Evolutionary conservation across 306 rosid species (phyloP).

Genomic region (Potentilla sterilis): DNA sequence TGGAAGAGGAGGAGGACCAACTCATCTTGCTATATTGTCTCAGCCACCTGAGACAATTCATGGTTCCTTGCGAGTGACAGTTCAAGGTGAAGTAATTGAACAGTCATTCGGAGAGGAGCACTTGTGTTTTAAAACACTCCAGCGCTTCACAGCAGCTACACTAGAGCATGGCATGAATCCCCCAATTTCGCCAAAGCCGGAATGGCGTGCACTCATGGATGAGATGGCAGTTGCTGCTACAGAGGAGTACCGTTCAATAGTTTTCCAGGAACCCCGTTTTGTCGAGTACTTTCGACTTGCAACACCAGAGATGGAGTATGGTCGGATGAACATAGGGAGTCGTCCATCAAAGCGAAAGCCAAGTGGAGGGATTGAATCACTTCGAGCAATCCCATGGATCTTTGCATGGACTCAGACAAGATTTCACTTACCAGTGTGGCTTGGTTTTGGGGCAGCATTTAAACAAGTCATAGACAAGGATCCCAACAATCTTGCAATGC

Average conservation of each 20-base stretch:
- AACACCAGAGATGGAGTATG: conserved; percentile 88
- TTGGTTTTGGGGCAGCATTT: conserved; percentile 91
- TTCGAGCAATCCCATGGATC: conserved; percentile 98
- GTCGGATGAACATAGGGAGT: conserved; percentile 95
- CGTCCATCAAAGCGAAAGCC: conserved; percentile 98
- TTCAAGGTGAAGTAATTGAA: conserved; percentile 98
- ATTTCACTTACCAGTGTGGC: conserved; percentile 97
- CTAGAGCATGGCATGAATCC: conserved; percentile 99
- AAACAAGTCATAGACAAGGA: conserved; percentile 70
- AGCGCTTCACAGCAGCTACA: conserved; percentile 93
- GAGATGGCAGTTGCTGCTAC: conserved; percentile 90
- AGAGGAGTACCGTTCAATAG: conserved; percentile 84
- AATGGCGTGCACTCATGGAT: conserved; percentile 97
- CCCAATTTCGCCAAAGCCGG: conserved; percentile 87
- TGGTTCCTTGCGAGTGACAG: conserved; percentile 92
- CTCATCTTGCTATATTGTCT: conserved; percentile 95
- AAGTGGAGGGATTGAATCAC: conserved; percentile 97
- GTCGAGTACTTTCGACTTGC: conserved; percentile 93
- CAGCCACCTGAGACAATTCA: conserved; percentile 97
- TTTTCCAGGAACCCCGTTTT: conserved; percentile 94
- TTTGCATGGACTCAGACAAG: conserved; percentile 99
- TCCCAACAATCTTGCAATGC: conserved; percentile 70
- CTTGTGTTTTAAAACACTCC: conserved; percentile 93
- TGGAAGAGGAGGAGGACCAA: conserved; percentile 99
- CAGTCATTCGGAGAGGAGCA: conserved; percentile 98